Conservation (phyloP, 2,329 filamentous ascomycete species). For the Cryoendolithus antarcticus region DNA sequence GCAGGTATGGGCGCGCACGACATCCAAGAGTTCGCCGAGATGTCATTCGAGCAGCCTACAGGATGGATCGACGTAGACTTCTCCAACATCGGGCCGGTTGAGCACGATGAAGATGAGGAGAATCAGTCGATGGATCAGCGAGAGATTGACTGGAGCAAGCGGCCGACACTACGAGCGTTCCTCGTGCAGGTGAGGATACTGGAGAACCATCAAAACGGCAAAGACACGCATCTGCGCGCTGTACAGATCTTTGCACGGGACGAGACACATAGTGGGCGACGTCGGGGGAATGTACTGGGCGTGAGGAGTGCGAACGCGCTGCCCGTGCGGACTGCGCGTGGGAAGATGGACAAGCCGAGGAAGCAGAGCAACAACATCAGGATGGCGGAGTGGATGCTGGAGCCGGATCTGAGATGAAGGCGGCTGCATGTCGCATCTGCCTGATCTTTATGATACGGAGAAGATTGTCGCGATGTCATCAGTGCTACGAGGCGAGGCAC, state of each 20-base stretch:
- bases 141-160: slow-evolving; percentile 38
- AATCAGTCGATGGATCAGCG: slow-evolving; percentile 19
- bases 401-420: slow-evolving; percentile 24
- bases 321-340: slow-evolving; percentile 1
- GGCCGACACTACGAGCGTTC: slow-evolving; percentile 70
- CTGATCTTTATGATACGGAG: no score
- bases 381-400: slow-evolving; percentile 23
- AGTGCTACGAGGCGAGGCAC: no score
- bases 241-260: slow-evolving; percentile 67
- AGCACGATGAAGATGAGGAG: slow-evolving; percentile 18
- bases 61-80: slow-evolving; percentile 86
- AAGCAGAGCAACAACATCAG: slow-evolving; percentile 18
- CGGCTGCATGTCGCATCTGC: not conserved
- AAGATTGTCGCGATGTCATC: no score
- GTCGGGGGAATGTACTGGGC: slow-evolving; percentile 1
- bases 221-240: slow-evolving; percentile 92
- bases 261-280: slow-evolving; percentile 13
- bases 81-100: slow-evolving; percentile 43
- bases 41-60: slow-evolving; percentile 64
- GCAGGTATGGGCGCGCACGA: slow-evolving; percentile 88
- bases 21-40: slow-evolving; percentile 72
- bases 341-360: slow-evolving; percentile 9
- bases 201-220: slow-evolving; percentile 98
- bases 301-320: slow-evolving; percentile 4
- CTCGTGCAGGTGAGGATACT: slow-evolving; percentile 81